Evolutionary conservation across 2,329 filamentous ascomycete genomes (phyloP), one percentile per base, ranked within the genome.

Genomic region (Reticulascus tulasneorum): DNA sequence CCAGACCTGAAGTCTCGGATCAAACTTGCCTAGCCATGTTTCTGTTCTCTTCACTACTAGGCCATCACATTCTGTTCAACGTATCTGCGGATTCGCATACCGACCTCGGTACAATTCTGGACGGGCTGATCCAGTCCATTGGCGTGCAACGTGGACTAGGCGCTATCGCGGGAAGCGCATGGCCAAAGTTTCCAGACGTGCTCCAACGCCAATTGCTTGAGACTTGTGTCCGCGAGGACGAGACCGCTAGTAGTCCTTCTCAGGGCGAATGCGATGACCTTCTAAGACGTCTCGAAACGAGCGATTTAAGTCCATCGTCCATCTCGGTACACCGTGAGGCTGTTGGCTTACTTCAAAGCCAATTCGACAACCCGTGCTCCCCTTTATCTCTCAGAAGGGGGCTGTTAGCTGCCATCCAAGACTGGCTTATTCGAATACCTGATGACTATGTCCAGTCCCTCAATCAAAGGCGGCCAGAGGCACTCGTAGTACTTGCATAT

Each of bases 51-150:
- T 55, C 58, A n/a, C 40, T 64, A 8, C 49, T 71, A 2, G 65
- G 67, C 25, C 55, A 73, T 7, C 69, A 75, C 34, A 60, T 66
- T 24, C 58, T 77, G 5, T 69, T 63, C 45, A 70, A 77, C 35
- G 64, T 38, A 2, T 41, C 34, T 7, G 25, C 29, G 3, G 10
- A 17, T 8, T 20, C 35, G 6, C 30, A 25, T n/a, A n/a, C n/a
- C 15, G 30, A 30, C 25, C 25, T 47, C 20, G 39, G 47, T 24
- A 63, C 66, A 17, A 52, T 69, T 9, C 26, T 41, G 9, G 58
- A 60, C 20, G 52, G 59, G n/a, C 63, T 67, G 35, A 49, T 63
- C 9, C 56, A 62, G 12, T 67, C 63, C 33, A 49, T 67, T 16
- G 50, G 54, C 30, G 54, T 72, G 12, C 64, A 69, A 41, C 58